Conservation (phyloP, 768 basidiomycete genomes). For the Xerocomus brunneocitrinus region DNA sequence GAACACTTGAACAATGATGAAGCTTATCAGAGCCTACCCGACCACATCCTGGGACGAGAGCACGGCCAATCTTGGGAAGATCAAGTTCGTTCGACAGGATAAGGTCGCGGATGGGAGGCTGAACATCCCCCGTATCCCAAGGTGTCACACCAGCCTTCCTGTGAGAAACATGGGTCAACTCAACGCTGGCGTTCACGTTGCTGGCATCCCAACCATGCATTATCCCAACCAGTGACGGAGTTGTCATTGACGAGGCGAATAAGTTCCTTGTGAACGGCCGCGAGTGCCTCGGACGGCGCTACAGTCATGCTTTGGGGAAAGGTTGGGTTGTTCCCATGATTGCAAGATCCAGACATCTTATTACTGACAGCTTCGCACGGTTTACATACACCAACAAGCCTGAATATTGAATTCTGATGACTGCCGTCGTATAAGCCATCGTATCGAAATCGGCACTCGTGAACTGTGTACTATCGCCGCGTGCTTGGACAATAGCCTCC, state of each 20-base stretch:
- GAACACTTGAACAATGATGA: background rate
- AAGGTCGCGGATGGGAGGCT: conserved; percentile 53
- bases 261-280: background rate
- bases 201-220: conserved; percentile 9
- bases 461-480: background rate
- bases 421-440: conserved; percentile 41
- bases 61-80: conserved; percentile 40
- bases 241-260: conserved; percentile 8
- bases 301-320: background rate
- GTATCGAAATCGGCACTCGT: conserved; percentile 41
- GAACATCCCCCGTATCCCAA: conserved; percentile 55
- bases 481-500: conserved; percentile 1
- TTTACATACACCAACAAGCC: no score
- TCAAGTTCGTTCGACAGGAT: conserved; percentile 42
- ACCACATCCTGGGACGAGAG: conserved; percentile 59
- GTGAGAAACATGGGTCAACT: background rate
- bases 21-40: conserved; percentile 21
- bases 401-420: conserved; percentile 21
- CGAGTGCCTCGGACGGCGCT: background rate
- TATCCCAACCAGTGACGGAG: conserved; percentile 17
- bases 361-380: no score
- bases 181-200: background rate
- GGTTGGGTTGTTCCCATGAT: background rate
- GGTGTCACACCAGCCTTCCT: conserved; percentile 53
- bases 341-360: no score